A percentile compares a stretch with the other conserved stretches of the same genome.
Conservation (phyloP, 2,329 filamentous ascomycete species). For the Microthyrium microscopicum region DNA sequence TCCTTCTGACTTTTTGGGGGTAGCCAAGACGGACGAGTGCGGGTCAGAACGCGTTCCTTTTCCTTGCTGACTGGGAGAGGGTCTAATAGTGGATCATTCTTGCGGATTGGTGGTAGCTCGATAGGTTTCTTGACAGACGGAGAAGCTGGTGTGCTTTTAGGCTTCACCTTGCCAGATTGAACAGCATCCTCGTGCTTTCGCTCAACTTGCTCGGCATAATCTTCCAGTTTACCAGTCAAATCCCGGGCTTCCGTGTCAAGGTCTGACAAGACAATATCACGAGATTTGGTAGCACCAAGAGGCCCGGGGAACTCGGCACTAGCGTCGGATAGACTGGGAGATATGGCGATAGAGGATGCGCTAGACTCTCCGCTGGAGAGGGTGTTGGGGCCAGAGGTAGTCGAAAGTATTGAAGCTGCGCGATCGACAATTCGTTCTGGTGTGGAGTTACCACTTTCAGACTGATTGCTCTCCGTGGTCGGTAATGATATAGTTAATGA, state of each 20-base stretch:
- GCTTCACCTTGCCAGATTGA: slow-evolving; percentile 25
- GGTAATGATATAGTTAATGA: slow-evolving; percentile 10
- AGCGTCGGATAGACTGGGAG: neutral
- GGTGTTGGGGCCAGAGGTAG: slow-evolving; percentile 6
- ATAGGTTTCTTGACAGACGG: slow-evolving; percentile 19
- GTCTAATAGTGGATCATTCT: slow-evolving; percentile 68
- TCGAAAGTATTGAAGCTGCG: no score
- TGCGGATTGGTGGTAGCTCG: slow-evolving; percentile 48
- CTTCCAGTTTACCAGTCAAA: slow-evolving; percentile 65
- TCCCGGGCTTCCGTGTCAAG: slow-evolving; percentile 57
- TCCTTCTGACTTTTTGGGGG: slow-evolving; percentile 80
- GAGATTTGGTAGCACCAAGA: slow-evolving; percentile 37
- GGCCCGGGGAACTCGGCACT: slow-evolving; percentile 10
- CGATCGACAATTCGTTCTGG: no score
- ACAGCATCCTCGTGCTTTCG: slow-evolving; percentile 34
- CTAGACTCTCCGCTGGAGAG: neutral
- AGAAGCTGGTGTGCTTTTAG: slow-evolving; percentile 11
- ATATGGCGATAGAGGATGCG: slow-evolving; percentile 5
- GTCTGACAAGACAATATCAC: slow-evolving; percentile 52
- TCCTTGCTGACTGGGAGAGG: slow-evolving; percentile 71
- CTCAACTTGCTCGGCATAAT: slow-evolving; percentile 49
- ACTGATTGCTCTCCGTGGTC: neutral
- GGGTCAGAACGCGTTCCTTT: slow-evolving; percentile 67
- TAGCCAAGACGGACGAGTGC: slow-evolving; percentile 65
- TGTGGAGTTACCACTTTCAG: no score